A percentile compares a stretch with the other conserved stretches of the same genome.
Conservation (phyloP, 2,329 filamentous ascomycete species). For the Pyrenochaeta sp. region DNA sequence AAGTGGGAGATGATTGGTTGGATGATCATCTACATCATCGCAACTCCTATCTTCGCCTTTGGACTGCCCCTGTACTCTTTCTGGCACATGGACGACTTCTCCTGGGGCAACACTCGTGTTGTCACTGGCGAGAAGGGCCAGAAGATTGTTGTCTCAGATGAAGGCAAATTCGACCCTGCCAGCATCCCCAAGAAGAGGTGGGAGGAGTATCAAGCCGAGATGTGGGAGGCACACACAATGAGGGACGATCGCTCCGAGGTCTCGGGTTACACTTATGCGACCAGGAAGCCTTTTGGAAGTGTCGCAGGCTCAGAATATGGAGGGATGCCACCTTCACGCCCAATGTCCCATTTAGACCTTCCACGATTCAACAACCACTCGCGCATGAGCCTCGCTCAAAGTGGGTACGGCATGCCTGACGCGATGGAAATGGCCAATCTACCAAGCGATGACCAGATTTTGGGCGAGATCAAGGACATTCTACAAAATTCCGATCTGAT, state of each 20-base stretch:
- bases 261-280: conserved; percentile 94
- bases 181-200: conserved; percentile 97
- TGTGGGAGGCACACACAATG: conserved; percentile 95
- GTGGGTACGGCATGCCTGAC: conserved; percentile 56
- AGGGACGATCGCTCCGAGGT: conserved; percentile 82
- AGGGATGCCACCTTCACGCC: conserved; percentile 57
- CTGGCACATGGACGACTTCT: conserved; percentile 99
- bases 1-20: conserved; percentile 99
- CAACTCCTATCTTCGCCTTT: conserved; percentile 90
- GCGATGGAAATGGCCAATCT: conserved; percentile 75
- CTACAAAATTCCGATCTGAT: conserved; percentile 91
- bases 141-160: conserved; percentile 91
- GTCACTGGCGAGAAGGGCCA: conserved; percentile 93
- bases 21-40: conserved; percentile 95
- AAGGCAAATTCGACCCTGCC: conserved; percentile 94
- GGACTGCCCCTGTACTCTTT: conserved; percentile 92
- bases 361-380: conserved; percentile 56
- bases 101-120: conserved; percentile 98
- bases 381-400: conserved; percentile 66
- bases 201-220: conserved; percentile 98
- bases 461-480: conserved; percentile 95
- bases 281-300: conserved; percentile 70
- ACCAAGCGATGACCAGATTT: conserved; percentile 85
- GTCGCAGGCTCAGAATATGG: conserved; percentile 70
- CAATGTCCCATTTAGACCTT: conserved; percentile 67